These are phyloP conservation scores for Oxyria digyna DNA, from an alignment of 148 eudicot genomes.

Conservation along the genomic window DNA sequence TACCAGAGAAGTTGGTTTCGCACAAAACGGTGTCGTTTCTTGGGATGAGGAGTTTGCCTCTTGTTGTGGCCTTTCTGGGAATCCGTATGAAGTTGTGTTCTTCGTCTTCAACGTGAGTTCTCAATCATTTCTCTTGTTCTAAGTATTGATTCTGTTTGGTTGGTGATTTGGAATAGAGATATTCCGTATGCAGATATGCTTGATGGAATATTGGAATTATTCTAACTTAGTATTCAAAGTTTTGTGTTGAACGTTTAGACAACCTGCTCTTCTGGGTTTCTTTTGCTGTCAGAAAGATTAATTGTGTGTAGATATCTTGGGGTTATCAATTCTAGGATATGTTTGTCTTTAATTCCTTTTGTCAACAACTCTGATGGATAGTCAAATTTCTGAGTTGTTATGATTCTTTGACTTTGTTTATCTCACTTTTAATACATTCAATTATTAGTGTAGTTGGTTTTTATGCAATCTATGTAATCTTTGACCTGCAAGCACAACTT, in stretches of 20 bases:
- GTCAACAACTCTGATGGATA: not conserved
- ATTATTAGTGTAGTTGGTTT: conserved; percentile 1
- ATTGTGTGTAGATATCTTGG: not conserved
- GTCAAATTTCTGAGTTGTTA: conserved; percentile 1
- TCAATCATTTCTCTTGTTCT: too few species aligned
- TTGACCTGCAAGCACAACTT: not conserved
- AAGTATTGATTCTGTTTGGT: conserved; percentile 1
- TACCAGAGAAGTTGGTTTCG: conserved; percentile 12
- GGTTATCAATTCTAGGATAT: conserved; percentile 1
- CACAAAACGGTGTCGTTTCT: conserved; percentile 16
- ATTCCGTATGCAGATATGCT: conserved; percentile 5
- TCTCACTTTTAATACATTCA: not conserved
- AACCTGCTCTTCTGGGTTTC: not conserved
- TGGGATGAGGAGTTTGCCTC: conserved; percentile 18
- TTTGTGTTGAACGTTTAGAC: conserved; percentile 1
- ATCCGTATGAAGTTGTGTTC: conserved; percentile 17
- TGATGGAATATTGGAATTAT: not conserved
- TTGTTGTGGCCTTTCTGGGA: conserved; percentile 12
- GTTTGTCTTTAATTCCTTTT: not conserved
- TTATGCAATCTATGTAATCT: not conserved
- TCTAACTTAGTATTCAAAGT: not conserved
- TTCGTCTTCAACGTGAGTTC: conserved; percentile 18
- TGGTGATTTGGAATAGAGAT: not conserved
- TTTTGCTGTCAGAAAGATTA: not conserved
- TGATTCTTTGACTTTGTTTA: not conserved